Conservation (phyloP, 176 grass and related monocot species). For the Otatea glauca region DNA sequence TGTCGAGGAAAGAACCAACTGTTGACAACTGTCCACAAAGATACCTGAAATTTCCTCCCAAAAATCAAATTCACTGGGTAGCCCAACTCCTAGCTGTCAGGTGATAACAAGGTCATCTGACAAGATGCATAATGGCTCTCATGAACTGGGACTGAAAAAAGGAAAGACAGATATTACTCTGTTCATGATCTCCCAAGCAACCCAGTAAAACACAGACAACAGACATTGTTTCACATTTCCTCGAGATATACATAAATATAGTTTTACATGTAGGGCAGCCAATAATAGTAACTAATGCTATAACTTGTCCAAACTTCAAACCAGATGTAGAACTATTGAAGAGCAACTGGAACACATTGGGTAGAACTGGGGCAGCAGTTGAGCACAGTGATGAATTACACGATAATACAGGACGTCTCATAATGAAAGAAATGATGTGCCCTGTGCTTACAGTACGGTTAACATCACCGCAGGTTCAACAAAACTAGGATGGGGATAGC, state of each 20-base stretch:
- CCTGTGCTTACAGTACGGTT: conserved; percentile 35
- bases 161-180: not conserved
- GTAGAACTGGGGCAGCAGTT: conserved; percentile 19
- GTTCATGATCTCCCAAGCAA: not conserved
- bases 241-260: not conserved
- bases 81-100: not conserved
- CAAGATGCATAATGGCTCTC: not conserved
- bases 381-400: conserved; percentile 17
- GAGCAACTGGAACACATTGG: conserved; percentile 12
- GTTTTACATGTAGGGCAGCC: not conserved
- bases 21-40: not conserved
- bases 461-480: conserved; percentile 19
- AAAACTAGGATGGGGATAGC: conserved; percentile 41
- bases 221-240: not conserved
- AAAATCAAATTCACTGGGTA: not conserved
- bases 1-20: not conserved
- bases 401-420: conserved; percentile 6
- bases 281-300: not conserved
- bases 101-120: not conserved
- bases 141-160: not conserved
- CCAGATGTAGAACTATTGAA: not conserved
- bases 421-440: conserved; percentile 29
- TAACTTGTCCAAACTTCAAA: not conserved
- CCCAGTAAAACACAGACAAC: not conserved
- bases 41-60: not conserved